Evolutionary conservation across 352 stramenopile species (phyloP), one percentile per base, ranked within the genome.

Genomic region (Pythium brachiatum): DNA sequence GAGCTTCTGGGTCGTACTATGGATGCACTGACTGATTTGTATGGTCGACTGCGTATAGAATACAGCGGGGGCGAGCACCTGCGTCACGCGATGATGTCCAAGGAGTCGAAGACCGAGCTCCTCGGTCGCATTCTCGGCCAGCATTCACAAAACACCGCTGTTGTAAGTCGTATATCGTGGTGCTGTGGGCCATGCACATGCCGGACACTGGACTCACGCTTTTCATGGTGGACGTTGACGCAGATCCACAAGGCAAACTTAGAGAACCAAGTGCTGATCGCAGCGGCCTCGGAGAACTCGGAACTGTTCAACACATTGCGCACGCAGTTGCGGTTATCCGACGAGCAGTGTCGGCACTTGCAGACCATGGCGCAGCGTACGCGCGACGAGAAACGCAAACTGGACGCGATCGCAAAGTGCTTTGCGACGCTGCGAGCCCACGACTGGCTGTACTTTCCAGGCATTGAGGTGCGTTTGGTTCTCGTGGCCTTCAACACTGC

Each of bases 321-420:
- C 13, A 72, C 73, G 9, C 76, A 90, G 25, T 53, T 95, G 20
- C 69, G 79, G 21, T 82, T 95, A 38, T 87, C 84, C 18, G 62
- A 79, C 12, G 80, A 90, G 21, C 86, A 95, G 58, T 90, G 79
- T 39, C 77, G 73, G 32, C 76, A 74, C 16, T 66, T 95, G 15
- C 69, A 79, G 20, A 75, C 62, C 32, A 57, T 93, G 51, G 68
- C 69, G 13, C 51, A 66, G 7, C 60, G 74, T 21, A 76, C 85
- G 3, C 83, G 74, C 18, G 76, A 93, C 34, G 86, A 95, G 68
- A 69, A 81, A 29, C 74, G 73, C 18, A 89, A 93, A 56, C 73
- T 95, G 7, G 82, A 91, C 26, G 86, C 78, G 2, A 93, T 95
- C 53, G 73, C 74, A n/a, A 95, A 95, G 57, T 95, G 86, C 46